Percentiles rank a stretch among this genome's conserved stretches.
Evolutionary conservation across 257 asterid genomes (phyloP).

Genomic region (Thymus quinquecostatus): DNA sequence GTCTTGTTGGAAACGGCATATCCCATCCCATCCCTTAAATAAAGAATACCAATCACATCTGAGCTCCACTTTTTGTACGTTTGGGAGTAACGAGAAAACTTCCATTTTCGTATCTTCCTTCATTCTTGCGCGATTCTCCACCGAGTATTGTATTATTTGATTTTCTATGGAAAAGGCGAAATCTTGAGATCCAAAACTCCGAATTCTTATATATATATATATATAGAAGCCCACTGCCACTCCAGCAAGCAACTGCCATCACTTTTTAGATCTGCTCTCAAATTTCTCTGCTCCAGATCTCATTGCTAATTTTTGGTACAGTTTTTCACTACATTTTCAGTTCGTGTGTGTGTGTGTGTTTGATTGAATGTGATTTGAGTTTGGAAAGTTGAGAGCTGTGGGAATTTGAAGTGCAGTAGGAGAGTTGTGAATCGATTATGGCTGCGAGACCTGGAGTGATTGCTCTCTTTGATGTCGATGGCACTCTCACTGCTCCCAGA

Average conservation of each 20-base stretch:
- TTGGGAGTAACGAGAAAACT: background rate
- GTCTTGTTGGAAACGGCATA: no score
- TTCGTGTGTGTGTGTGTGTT: background rate
- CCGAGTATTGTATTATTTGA: background rate
- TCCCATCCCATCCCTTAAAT: no score
- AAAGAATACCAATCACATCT: background rate
- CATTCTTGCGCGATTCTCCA: background rate
- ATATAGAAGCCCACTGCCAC: constrained; percentile 19
- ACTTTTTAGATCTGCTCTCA: constrained; percentile 35
- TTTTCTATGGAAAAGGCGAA: background rate
- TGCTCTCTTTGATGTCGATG: constrained; percentile 96
- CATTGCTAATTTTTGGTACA: background rate
- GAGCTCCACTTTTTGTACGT: background rate
- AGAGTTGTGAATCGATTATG: constrained; percentile 41
- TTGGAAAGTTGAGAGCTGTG: background rate
- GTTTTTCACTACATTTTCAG: constrained; percentile 8
- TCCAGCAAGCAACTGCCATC: constrained; percentile 22
- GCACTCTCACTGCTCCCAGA: constrained; percentile 94
- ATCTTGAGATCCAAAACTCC: constrained; percentile 5
- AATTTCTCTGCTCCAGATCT: constrained; percentile 32
- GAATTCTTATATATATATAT: background rate
- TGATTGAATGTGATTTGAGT: constrained; percentile 5
- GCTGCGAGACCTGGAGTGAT: constrained; percentile 71
- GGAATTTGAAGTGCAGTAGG: constrained; percentile 33
- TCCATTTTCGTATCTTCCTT: background rate